Percentiles rank a stretch among this genome's conserved stretches.
phyloP scores from a whole-genome alignment of 805 yeast genomes.

The Yarrowia yakushimensis region DNA sequence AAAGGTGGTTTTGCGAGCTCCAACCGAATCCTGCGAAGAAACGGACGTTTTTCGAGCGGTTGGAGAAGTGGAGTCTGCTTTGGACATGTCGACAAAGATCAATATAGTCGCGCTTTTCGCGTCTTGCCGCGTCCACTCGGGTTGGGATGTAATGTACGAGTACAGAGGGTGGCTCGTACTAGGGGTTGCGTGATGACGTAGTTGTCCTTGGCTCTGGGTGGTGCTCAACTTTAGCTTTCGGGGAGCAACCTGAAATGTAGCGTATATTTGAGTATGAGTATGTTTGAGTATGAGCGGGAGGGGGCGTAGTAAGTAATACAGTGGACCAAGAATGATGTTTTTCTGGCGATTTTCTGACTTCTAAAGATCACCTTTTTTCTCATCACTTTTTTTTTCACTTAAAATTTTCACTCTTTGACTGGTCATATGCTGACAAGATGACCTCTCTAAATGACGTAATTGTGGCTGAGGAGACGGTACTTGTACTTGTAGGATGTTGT shows the following conservation, averaged over 20 bases:
- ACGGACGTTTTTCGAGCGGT: conserved; percentile 2
- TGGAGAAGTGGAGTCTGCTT: conserved; percentile 8
- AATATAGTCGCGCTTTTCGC: background rate
- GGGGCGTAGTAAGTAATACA: background rate
- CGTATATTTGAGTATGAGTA: background rate
- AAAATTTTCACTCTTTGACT: no score
- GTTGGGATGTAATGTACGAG: background rate
- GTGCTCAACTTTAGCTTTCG: background rate
- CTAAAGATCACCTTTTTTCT: no score
- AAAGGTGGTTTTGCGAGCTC: conserved; percentile 41
- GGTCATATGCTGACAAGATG: no score
- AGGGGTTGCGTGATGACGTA: conserved; percentile 20
- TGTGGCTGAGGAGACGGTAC: no score
- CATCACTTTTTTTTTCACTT: no score
- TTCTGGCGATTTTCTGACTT: no score
- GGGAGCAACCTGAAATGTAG: no score
- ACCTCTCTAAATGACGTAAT: no score
- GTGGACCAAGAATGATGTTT: no score
- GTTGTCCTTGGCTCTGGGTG: background rate
- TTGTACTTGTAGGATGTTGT: no score
- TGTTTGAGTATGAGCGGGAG: background rate
- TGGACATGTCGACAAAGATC: no score
- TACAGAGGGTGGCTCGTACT: background rate
- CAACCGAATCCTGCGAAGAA: background rate
- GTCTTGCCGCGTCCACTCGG: background rate